Evolutionary conservation across 1,284 basidiomycete genomes (phyloP).

Genomic region (Phellopilus nigrolimitatus): DNA sequence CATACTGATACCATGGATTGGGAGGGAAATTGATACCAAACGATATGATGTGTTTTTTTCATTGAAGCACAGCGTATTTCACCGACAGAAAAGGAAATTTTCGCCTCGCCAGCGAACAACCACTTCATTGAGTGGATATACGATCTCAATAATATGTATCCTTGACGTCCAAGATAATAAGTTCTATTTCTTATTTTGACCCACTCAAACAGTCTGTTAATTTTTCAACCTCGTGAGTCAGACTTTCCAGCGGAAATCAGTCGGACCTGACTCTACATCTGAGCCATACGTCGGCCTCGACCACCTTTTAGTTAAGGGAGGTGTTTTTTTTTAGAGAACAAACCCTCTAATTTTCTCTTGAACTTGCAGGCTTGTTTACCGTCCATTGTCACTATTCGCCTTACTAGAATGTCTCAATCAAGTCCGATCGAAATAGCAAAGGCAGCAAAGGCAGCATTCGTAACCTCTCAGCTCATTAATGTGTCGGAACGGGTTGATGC

Average conservation of each 20-base stretch:
- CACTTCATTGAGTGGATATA: no score
- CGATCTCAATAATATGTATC: no score
- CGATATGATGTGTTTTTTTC: no score
- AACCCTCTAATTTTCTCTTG: neutral
- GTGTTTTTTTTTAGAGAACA: no score
- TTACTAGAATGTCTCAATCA: conserved; percentile 4
- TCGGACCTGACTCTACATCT: neutral
- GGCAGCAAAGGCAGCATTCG: conserved; percentile 78
- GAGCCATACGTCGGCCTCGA: neutral
- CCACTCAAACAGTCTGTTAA: no score
- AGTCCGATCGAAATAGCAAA: conserved; percentile 50
- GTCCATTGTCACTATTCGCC: neutral
- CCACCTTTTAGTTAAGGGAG: neutral
- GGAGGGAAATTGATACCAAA: neutral
- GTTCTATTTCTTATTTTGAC: no score
- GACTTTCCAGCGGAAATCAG: neutral
- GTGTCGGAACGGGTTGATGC: conserved; percentile 66
- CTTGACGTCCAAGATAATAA: no score
- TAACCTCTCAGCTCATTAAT: conserved; percentile 77
- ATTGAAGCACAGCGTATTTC: no score
- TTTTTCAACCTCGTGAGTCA: no score
- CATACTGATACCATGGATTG: neutral
- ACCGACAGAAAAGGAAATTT: no score
- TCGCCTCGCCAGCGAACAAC: no score
- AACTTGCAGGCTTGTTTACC: neutral